Base-by-base conservation (phyloP, 169 alveolate species). In the Besnoitia besnoiti region DNA sequence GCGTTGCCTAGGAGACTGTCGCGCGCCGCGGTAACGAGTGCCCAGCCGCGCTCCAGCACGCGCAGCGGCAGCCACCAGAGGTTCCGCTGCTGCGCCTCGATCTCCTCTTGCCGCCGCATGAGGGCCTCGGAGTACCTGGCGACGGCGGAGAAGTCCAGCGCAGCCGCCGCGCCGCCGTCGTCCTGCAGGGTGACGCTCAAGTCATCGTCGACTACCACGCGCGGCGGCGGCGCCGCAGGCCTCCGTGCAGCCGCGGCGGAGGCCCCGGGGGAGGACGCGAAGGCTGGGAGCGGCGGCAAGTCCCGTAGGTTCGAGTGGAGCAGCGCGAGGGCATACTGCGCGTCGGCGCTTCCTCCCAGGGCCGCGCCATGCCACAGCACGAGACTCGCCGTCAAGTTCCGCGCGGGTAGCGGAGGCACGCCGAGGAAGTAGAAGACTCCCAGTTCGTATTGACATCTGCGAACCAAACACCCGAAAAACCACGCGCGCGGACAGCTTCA, bases 311-410 rank as follows among this genome's bases (percentile, higher is more conserved):
- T 88, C 51, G 75, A 62, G 44, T 88, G 87, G 30, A 88, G 44
- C 30, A 88, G 73, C 1, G 75, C 85, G 33, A 88, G 73, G 44
- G 46, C 40, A 33, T 67, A 88, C 33, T 88, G 92, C 5, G 92
- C 92, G 37, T 88, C 92, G 33, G 92, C 92, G 76, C 87, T 67
- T 0, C 92, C 92, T 27, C 92, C 92, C 40, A 50, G 75, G 39
- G 92, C 92, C 27, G 92, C 39, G 5, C 62, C 35, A 50, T 80
- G 76, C 24, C 75, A 55, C 85, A 88, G 77, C 76, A 59, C 59
- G 67, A 88, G 67, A 24, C 76, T 30, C 47, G 85, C 62, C 51
- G 49, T 14, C 19, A 88, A 30, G 85, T 37, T 33, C 44, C 92
- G 59, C 12, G 55, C 47, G 27, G 92, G 77, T 19, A 88, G 76